phyloP scores from a whole-genome alignment of 75 land plant genomes.

The Pseudotsuga menziesii region DNA sequence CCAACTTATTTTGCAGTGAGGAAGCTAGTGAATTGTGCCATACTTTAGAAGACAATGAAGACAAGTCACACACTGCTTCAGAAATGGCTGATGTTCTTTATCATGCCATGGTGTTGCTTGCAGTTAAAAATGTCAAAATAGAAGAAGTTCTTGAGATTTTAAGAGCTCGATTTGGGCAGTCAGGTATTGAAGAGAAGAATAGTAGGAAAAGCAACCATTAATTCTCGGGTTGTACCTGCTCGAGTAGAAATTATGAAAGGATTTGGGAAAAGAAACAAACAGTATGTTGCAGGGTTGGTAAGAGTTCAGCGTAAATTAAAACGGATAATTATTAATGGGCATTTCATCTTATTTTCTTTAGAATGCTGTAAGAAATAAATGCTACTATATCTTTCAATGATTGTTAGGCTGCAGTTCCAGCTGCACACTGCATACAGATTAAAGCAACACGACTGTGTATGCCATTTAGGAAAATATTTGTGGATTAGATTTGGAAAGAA shows the following conservation, averaged over 20 bases:
- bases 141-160: conserved; percentile 77
- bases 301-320: background rate
- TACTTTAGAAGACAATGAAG: conserved; percentile 74
- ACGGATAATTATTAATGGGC: no score
- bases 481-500: no score
- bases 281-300: background rate
- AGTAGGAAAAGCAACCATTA: conserved; percentile 27
- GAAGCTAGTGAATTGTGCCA: conserved; percentile 87
- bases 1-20: conserved; percentile 46
- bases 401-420: no score
- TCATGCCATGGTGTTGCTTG: conserved; percentile 81
- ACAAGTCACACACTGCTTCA: conserved; percentile 68
- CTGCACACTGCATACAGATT: no score
- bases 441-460: no score
- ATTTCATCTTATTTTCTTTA: no score
- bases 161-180: conserved; percentile 65
- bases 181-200: conserved; percentile 89
- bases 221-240: background rate
- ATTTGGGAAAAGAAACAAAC: background rate
- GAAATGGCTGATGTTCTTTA: conserved; percentile 96
- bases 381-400: no score
- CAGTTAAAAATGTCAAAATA: conserved; percentile 63
- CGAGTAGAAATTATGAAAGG: background rate
- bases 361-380: no score
- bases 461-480: no score